Evolutionary conservation across 192 early-diverging fungal genomes (phyloP), one percentile per base, ranked within the genome.

Genomic region (Dimargaris cristalligena): DNA sequence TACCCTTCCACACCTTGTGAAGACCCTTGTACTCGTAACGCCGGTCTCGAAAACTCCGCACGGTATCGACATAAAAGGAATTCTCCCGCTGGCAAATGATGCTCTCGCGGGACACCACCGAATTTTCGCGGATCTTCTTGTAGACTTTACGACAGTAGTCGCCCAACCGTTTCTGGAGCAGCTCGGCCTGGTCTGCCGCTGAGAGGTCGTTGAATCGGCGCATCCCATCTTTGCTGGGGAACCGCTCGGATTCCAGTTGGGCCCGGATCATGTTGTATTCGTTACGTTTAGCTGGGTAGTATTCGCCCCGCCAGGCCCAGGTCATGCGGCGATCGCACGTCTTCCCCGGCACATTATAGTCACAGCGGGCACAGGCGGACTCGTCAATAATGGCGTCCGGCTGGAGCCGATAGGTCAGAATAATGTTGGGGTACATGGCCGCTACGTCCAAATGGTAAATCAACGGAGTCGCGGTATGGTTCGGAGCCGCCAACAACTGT

Each of bases 401-500:
- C 68, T 99, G 96, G 11, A 99, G 69, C 25, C 96, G 83, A 65
- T 99, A 97, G 0, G 96, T 99, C 28, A 99, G 73, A 66, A 99
- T 99, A 60, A 99, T 99, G 65, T 99, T 99, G 20, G 96, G 96
- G 60, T 94, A 94, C 96, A 99, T 99, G 26, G 96, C 96, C 0
- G 90, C 96, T n/a, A 99, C 96, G 71, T 99, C 96, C 75, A 99
- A 82, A 62, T 99, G 96, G 68, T 99, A 99, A 49, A 99, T 88
- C 2, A 86, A 72, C 1, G 96, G 96, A 30, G 77, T 71, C 57
- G 90, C 90, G 33, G 67, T 67, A 1, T 88, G 82, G 41, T 80
- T 80, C 10, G 92, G 92, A 20, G 65, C 66, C 52, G 94, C 89
- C n/a, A 86, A 76, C n/a, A 99, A 68, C 14, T 81, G 77, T 52